Evolutionary conservation across 352 stramenopile species (phyloP), one percentile per base, ranked within the genome.

Genomic region (Globisporangium viniferum): DNA sequence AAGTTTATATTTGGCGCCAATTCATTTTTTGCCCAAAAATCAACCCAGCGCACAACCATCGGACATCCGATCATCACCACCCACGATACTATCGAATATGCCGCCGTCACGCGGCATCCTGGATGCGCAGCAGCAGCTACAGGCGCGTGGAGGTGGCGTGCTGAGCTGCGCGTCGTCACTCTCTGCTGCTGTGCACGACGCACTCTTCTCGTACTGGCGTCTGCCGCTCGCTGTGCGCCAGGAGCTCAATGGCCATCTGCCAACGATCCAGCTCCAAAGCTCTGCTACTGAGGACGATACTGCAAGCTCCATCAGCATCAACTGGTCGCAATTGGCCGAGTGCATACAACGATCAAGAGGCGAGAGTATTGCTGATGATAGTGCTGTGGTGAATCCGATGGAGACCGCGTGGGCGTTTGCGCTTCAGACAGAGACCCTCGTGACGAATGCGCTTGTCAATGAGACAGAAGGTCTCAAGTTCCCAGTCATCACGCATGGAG

Each of bases 191-290:
- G 83, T 91, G 1, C 49, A 81, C 5, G 72, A 89, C 36, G 67
- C 70, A 31, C 64, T 91, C 31, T 80, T 82, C 65, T 79, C 78
- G 1, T 90, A 72, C 69, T 91, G 81, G 79, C 76, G 75, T 51
- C 68, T 89, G 5, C 62, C 79, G 9, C 14, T 6, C 3, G 31
- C 33, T 15, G 36, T 54, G 39, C 69, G 59, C 18, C 62, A 8
- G 22, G 70, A 31, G 14, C 35, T 88, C 35, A 49, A 64, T 15
- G 35, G 33, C 22, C 46, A 9, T 36, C 35, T 83, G 22, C 71
- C 71, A 31, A n/a, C 9, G 27, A 68, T 78, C 56, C 57, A 81
- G 1, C 24, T 44, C 29, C 18, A 18, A 22, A 20, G 49, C 29
- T 35, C 70, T 14, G 36, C 65, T 33, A 36, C 66, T 24, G 57